Evolutionary conservation across 106 monocot genomes (phyloP), one percentile per base, ranked within the genome.

Genomic region (Dendrobium nobile): DNA sequence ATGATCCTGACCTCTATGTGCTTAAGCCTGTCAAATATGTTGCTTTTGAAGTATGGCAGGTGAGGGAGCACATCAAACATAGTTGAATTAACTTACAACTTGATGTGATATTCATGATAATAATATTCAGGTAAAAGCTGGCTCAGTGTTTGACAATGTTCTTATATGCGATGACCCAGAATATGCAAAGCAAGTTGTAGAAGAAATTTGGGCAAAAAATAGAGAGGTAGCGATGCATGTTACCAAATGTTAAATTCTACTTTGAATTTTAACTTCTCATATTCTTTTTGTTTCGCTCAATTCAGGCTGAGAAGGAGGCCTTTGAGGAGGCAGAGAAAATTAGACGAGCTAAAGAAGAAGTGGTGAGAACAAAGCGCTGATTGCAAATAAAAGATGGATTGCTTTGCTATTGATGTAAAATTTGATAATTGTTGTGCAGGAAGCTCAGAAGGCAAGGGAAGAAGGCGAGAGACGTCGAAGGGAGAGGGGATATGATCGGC

Each of bases 1-100:
- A 98, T 87, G 98, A 95, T 84, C 94, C 92, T 40, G 90, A 95
- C 82, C 91, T 98, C 16, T 98, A 93, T 90, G 95, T 98, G 77
- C 75, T 98, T 79, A 98, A 98, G 75, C 95, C 98, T 79, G 77
- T 95, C 59, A 95, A 91, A 85, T 98, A 98, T 85, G 79, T 98
- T 42, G 98, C 88, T 20, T 93, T 98, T 84, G 98, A 98, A 95
- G 91, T 98, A 28, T 98, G 98, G 98, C 98, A 98, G 95, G 98
- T 89, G 81, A 77, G 67, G 27, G 56, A 75, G 5, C 16, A 45
- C 45, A 19, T 45, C 9, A 45, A 16, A 73, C 41, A 41, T 9
- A 22, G 1, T 19, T 51, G 15, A 13, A 51, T 51, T 13, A 13
- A 51, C 13, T 51, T 51, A 26, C 18, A 44, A 9, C 24, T 47